phyloP scores from a whole-genome alignment of 306 rosid species.

The Gastrolobium bilobum region DNA sequence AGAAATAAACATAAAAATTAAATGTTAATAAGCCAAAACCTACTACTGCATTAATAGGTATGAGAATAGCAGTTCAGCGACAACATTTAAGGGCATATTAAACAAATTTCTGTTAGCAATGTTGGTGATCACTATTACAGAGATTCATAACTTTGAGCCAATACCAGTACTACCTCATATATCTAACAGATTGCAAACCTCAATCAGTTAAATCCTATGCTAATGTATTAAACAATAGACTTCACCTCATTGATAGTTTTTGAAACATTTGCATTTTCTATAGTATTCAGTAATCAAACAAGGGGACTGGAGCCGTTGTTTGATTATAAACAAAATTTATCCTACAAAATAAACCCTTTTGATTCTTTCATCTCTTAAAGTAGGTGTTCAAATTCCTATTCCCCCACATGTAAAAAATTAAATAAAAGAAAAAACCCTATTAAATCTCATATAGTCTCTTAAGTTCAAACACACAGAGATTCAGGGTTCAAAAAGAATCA shows the following conservation, averaged over 20 bases:
- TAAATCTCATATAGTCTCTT: too few relatives aligned
- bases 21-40: constrained; percentile 10
- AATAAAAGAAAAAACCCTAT: too few relatives aligned
- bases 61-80: not conserved
- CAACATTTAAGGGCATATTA: not conserved
- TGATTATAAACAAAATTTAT: too few relatives aligned
- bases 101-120: constrained; percentile 3
- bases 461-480: too few relatives aligned
- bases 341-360: too few relatives aligned
- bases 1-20: not conserved
- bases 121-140: not conserved
- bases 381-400: too few relatives aligned
- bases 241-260: not conserved
- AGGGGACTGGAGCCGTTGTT: too few relatives aligned
- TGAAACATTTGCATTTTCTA: not conserved
- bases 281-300: not conserved
- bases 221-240: not conserved
- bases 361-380: too few relatives aligned
- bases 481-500: too few relatives aligned
- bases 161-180: not conserved
- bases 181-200: not conserved
- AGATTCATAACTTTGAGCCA: not conserved
- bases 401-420: too few relatives aligned
- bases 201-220: not conserved
- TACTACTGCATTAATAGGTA: not conserved